Evolutionary conservation across 176 grass and related monocot genomes (phyloP), one percentile per base, ranked within the genome.

Genomic region (Hordeum marinum): DNA sequence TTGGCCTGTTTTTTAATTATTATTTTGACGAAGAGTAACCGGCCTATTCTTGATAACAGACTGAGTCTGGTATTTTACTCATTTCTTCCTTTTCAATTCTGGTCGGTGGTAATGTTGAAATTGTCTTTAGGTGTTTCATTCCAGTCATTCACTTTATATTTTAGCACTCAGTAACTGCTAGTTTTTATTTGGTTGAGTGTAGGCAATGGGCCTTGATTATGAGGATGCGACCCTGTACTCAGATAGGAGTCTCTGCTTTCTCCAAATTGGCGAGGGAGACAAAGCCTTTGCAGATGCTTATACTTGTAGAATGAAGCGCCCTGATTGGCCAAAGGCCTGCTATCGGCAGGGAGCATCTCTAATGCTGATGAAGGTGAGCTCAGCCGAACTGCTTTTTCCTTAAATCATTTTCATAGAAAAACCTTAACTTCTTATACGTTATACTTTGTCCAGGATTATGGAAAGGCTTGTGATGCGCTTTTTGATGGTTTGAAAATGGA

Each of bases 401-500:
- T 48, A 48, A 48, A 15, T 48, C 65, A 3, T 54, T 7, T 45
- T 12, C 12, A 35, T 18, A 15, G 46, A 6, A 48, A 48, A 48
- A 48, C 46, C 15, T 14, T 43, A 52, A 52, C 48, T 52, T 52
- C 0, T 6, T 54, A 0, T 54, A 54, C 6, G 15, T 42, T 55
- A 64, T 68, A 5, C 37, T 72, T 86, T 79, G 27, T 82, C 11
- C 39, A 88, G 81, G 45, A 88, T 10, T 88, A 88, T 41, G 75
- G 17, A 17, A 50, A 36, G 45, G 86, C 80, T 26, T 78, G 72
- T 70, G 75, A 54, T 46, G 73, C 73, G 5, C 55, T 82, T 66
- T 27, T 76, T 43, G 78, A 83, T 41, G 85, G 79, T 48, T 88
- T 88, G 32, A 81, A 48, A 64, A 37, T 87, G 66, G 85, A 87